These are phyloP conservation scores for Penicillium pancosmium DNA, from an alignment of 495 filamentous ascomycete genomes.

Conservation along the genomic window DNA sequence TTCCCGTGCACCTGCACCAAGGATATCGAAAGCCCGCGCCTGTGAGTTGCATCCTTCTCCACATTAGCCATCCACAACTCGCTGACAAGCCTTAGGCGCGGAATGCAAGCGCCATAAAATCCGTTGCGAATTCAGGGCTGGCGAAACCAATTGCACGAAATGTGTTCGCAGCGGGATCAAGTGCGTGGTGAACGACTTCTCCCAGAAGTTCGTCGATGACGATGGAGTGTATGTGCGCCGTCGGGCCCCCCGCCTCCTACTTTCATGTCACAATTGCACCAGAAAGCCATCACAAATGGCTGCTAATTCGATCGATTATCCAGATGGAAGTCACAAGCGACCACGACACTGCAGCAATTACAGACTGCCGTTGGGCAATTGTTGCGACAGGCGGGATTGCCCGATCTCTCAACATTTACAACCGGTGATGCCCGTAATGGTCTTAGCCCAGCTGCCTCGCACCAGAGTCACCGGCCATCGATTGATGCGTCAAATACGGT, in stretches of 20 bases:
- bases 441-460: slow-evolving; percentile 37
- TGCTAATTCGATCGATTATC: background rate
- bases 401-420: slow-evolving; percentile 44
- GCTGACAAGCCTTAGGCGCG: slow-evolving; percentile 34
- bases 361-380: slow-evolving; percentile 49
- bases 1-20: slow-evolving; percentile 29
- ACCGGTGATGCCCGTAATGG: slow-evolving; percentile 34
- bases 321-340: slow-evolving; percentile 51
- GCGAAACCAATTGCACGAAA: slow-evolving; percentile 48
- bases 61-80: slow-evolving; percentile 11
- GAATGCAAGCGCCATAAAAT: slow-evolving; percentile 55
- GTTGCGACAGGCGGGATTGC: slow-evolving; percentile 41
- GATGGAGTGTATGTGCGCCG: slow-evolving; percentile 42
- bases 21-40: slow-evolving; percentile 51
- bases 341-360: slow-evolving; percentile 44
- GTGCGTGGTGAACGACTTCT: slow-evolving; percentile 53
- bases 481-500: slow-evolving; percentile 29
- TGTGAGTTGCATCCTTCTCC: slow-evolving; percentile 36
- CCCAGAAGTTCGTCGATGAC: slow-evolving; percentile 53
- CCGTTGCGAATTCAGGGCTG: slow-evolving; percentile 47
- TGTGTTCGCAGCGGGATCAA: slow-evolving; percentile 51
- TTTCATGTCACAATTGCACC: background rate
- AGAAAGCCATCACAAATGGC: background rate
- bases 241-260: background rate
- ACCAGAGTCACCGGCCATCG: slow-evolving; percentile 30